These are phyloP conservation scores for Escovopsis sp. DNA, from an alignment of 2,329 filamentous ascomycete genomes.

Conservation along the genomic window DNA sequence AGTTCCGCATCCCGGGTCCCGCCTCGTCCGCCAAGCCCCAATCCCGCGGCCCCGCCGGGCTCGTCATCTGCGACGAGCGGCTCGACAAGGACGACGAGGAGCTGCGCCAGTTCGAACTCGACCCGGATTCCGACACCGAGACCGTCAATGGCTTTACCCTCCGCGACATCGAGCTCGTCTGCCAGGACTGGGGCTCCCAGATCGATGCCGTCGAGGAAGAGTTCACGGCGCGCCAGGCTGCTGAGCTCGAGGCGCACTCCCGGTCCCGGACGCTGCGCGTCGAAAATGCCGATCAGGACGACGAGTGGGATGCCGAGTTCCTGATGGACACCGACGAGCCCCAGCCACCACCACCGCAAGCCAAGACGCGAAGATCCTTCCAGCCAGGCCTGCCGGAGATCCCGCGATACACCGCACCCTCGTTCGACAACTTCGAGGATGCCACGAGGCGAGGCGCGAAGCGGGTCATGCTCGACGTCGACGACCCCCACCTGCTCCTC, in stretches of 20 bases:
- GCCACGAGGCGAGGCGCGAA: conserved; percentile 60
- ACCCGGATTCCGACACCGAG: conserved; percentile 42
- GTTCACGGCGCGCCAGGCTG: conserved; percentile 17
- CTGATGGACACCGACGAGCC: conserved; percentile 32
- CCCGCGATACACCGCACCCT: conserved; percentile 46
- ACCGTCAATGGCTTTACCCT: conserved; percentile 59
- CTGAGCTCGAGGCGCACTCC: conserved; percentile 17
- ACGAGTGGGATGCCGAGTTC: conserved; percentile 51
- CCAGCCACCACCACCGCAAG: conserved; percentile 25
- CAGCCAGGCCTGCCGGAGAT: conserved; percentile 44
- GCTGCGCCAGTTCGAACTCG: conserved; percentile 28
- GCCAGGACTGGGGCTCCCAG: conserved; percentile 67
- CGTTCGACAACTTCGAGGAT: conserved; percentile 67
- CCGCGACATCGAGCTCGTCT: conserved; percentile 70
- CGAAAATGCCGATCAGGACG: conserved; percentile 28
- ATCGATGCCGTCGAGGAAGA: conserved; percentile 32
- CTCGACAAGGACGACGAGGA: conserved; percentile 24
- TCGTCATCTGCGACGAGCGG: conserved; percentile 25
- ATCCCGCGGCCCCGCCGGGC: conserved; percentile 34
- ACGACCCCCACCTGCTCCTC: conserved; percentile 73
- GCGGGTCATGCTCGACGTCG: conserved; percentile 69
- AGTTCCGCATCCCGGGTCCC: conserved; percentile 60
- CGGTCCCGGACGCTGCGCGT: conserved; percentile 17
- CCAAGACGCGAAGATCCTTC: conserved; percentile 53
- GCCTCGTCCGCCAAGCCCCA: conserved; percentile 36